Evolutionary conservation across 2,329 filamentous ascomycete species (phyloP), one percentile per base, ranked within the genome.

Genomic region (Colletotrichum siamense): DNA sequence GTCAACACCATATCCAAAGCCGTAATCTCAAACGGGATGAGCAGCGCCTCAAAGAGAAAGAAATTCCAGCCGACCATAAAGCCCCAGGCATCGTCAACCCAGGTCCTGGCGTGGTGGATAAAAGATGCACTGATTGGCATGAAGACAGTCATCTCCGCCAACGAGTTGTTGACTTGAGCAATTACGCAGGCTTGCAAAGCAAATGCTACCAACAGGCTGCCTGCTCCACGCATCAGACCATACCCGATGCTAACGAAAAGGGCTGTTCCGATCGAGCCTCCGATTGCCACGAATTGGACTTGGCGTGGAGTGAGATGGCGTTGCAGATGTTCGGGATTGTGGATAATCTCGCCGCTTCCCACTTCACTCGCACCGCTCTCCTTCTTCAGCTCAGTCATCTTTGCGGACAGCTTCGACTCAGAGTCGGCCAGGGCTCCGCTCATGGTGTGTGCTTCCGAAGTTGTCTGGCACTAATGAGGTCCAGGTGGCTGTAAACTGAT

Each of bases 1-100:
- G 82, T 80, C 28, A 86, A 76, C 26, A 88, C 81, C 6, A 87
- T 79, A 44, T 80, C 82, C 57, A 87, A 82, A 52, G 86, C 86
- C 2, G 88, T 87, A 70, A 90, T 89, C 75, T 90, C 89, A 74
- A 88, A 89, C 0, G 88, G 88, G 6, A 90, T 88, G 2, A 89
- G 82, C 12, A 90, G 73, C 3, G 87, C 85, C 78, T 90, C 88
- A 77, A 89, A 89, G 69, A 90, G 83, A 78, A 89, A 89, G 79
- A 90, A 87, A 71, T 89, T 89, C 86, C 87, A 88, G 30, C 88
- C 88, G 55, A 83, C 85, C 73, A 86, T 85, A 78, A 89, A 89
- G 15, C 87, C 86, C 18, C 86, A 81, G 8, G 87, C 86, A n/a
- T 89, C 87, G 73, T 90, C 88, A 6, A 89, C 88, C 82, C 87